Percentiles rank a stretch among this genome's conserved stretches.
These are phyloP conservation scores for Fusarium sulawesiense DNA, from an alignment of 2,329 filamentous ascomycete species.

Conservation along the genomic window DNA sequence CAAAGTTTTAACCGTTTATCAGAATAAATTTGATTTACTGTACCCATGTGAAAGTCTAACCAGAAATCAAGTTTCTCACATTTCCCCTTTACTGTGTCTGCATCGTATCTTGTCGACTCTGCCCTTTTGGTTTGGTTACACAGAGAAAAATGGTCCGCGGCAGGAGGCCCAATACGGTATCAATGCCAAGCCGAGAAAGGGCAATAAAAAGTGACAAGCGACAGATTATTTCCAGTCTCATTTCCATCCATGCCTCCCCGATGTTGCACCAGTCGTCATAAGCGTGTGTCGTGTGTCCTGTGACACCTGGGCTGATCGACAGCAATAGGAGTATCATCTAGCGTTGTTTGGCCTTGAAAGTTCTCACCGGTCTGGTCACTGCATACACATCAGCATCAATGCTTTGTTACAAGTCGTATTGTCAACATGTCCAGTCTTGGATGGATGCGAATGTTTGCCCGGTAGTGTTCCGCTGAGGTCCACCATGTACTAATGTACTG, in stretches of 20 bases:
- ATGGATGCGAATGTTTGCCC: slow-evolving; percentile 1
- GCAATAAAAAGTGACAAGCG: slow-evolving; percentile 17
- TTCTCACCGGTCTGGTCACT: slow-evolving; percentile 10
- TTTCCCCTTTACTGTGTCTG: neutral
- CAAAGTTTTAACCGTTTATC: neutral
- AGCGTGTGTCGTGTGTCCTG: slow-evolving; percentile 3
- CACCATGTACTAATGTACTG: neutral
- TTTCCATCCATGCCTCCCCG: slow-evolving; percentile 36
- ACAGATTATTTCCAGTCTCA: slow-evolving; percentile 35
- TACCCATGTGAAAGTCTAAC: neutral
- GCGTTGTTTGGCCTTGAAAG: neutral
- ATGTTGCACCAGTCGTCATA: slow-evolving; percentile 26
- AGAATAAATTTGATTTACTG: neutral
- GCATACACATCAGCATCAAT: neutral
- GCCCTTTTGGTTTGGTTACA: neutral
- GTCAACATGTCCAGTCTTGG: neutral
- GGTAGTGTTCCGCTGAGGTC: slow-evolving; percentile 13
- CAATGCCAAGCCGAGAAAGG: slow-evolving; percentile 17
- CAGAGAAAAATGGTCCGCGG: slow-evolving; percentile 13
- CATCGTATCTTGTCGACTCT: neutral
- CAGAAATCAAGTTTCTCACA: neutral
- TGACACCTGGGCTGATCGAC: slow-evolving; percentile 16
- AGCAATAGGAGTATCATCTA: neutral
- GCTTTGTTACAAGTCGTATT: slow-evolving; percentile 21
- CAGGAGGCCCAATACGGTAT: slow-evolving; percentile 20